phyloP scores from a whole-genome alignment of 1,284 basidiomycete genomes.

The Meripilus lineatus region DNA sequence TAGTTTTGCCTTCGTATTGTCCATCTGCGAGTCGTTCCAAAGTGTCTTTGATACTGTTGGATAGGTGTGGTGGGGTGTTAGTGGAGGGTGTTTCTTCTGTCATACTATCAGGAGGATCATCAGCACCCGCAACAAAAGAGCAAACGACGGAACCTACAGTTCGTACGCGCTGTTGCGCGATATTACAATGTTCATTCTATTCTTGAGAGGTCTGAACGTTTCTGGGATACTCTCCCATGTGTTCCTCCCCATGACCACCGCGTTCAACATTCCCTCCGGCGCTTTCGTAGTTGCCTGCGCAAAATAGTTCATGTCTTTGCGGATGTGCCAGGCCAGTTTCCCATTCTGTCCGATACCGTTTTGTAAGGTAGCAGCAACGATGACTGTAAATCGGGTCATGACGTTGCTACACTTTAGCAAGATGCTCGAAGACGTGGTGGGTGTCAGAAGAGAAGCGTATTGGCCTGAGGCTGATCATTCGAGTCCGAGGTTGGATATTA shows the following conservation, averaged over 20 bases:
- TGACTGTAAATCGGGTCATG: conserved; percentile 73
- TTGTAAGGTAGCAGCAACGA: conserved; percentile 85
- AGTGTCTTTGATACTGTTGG: conserved; percentile 16
- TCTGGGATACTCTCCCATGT: conserved; percentile 98
- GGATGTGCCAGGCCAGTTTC: conserved; percentile 86
- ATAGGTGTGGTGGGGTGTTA: conserved; percentile 12
- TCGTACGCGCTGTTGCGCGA: conserved; percentile 60
- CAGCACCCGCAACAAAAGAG: too few species aligned
- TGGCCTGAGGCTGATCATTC: too few species aligned
- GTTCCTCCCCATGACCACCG: conserved; percentile 93
- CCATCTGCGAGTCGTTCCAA: conserved; percentile 14
- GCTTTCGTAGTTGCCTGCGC: conserved; percentile 69
- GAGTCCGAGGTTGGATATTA: too few species aligned
- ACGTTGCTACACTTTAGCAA: too few species aligned
- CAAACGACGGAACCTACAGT: conserved; percentile 50
- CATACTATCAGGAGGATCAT: too few species aligned
- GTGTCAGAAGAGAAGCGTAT: too few species aligned
- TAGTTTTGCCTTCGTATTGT: conserved; percentile 9
- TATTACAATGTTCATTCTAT: conserved; percentile 80
- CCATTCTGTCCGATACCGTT: conserved; percentile 85
- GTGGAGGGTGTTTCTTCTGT: too few species aligned
- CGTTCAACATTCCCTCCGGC: conserved; percentile 59
- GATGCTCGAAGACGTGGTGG: too few species aligned
- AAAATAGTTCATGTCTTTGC: conserved; percentile 94
- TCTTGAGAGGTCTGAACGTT: conserved; percentile 80